Evolutionary conservation across 805 yeast genomes (phyloP), one percentile per base, ranked within the genome.

Genomic region (Pichia heedii): DNA sequence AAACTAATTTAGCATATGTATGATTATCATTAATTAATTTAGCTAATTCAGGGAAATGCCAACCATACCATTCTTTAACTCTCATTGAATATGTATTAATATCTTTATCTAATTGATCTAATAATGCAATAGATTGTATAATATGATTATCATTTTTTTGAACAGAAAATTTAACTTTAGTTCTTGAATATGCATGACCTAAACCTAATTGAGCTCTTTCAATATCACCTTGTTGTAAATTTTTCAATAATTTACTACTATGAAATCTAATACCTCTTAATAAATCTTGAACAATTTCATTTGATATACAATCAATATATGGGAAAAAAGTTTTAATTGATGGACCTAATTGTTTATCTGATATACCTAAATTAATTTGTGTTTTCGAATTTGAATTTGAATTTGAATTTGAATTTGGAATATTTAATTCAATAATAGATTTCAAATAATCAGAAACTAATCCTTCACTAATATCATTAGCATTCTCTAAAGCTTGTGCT

Each of bases 131-230:
- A 42, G 98, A 96, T 74, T 93, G 98, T 64, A 93, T 93, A 63
- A 93, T 93, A 69, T 93, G 98, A 76, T 93, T 93, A 69, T 93
- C 98, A 67, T 93, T 93, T 77, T 93, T 93, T 70, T 89, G 96
- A 45, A 94, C 97, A 41, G 94, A 84, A 66, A 93, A 93, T 90
- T 93, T 93, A 64, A 93, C 98, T 73, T 93, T 93, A 56, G 97
- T 93, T 71, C 98, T 81, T 47, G 97, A 93, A 73, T 93, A 93
- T 57, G 98, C 98, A 65, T 93, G 98, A 60, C 97, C 96, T 61
- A 93, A 76, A 78, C 98, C 98, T 57, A 93, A 78, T 71, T 93
- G 97, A 38, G 98, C 98, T 70, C 95, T 81, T 71, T 90, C 97
- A 54, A 89, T 73, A 66, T 93, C 98, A 62, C 97, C 97, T 39